phyloP scores from a whole-genome alignment of 2,329 filamentous ascomycete genomes.

The Aspergillus sergii region DNA sequence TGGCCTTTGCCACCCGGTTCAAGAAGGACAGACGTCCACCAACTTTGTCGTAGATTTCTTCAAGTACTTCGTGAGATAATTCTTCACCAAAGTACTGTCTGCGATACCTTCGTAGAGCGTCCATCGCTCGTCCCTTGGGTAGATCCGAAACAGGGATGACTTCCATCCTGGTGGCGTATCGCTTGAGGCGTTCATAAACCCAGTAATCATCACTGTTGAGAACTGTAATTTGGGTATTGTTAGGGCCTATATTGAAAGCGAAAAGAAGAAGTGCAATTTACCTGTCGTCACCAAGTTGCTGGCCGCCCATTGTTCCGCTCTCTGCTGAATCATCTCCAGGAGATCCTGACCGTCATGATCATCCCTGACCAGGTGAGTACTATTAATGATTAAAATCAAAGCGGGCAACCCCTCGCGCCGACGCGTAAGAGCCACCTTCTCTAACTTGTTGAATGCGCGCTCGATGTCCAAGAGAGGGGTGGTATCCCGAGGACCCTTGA shows the following conservation, averaged over 20 bases:
- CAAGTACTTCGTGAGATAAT: conserved; percentile 57
- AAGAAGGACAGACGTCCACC: conserved; percentile 88
- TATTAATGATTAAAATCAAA: conserved; percentile 91
- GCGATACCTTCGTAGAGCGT: conserved; percentile 79
- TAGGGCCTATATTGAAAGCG: not conserved
- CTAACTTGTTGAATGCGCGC: conserved; percentile 93
- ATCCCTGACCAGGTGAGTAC: conserved; percentile 86
- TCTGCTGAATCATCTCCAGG: conserved; percentile 90
- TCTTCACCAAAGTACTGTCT: conserved; percentile 71
- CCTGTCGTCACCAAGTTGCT: conserved; percentile 78
- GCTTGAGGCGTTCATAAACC: conserved; percentile 94
- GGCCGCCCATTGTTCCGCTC: conserved; percentile 95
- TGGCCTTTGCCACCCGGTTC: conserved; percentile 83
- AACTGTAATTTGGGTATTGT: conserved; percentile 48
- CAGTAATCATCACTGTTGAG: conserved; percentile 98
- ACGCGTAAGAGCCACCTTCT: conserved; percentile 80
- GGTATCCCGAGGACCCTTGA: conserved; percentile 86
- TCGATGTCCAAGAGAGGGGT: conserved; percentile 94
- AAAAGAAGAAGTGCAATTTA: conserved; percentile 22
- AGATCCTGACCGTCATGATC: conserved; percentile 92
- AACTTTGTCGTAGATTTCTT: conserved; percentile 81
- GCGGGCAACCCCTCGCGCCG: conserved; percentile 66
- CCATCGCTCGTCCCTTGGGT: conserved; percentile 73
- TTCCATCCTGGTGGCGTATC: conserved; percentile 91
- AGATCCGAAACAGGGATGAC: conserved; percentile 85